Conservation (phyloP, 345 rosid genomes). For the Hypericum androsaemum region DNA sequence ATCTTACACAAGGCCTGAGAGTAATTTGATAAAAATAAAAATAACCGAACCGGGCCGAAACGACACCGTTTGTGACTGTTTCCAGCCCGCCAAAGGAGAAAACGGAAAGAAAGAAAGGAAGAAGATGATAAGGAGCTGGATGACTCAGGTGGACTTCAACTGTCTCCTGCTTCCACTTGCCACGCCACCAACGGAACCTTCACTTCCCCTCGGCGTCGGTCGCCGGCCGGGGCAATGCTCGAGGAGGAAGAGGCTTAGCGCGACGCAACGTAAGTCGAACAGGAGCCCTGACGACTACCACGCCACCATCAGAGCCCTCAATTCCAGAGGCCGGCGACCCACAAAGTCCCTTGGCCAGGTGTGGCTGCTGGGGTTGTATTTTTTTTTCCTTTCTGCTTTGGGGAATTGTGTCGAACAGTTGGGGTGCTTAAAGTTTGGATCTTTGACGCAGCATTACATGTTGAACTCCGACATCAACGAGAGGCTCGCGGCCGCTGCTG, state of each 20-base stretch:
- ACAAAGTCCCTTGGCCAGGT: constrained; percentile 95
- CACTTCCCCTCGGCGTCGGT: no score
- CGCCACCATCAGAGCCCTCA: constrained; percentile 75
- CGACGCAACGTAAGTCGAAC: constrained; percentile 22
- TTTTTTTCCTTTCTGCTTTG: not conserved
- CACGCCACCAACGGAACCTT: no score
- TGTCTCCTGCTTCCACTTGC: no score
- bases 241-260: constrained; percentile 9
- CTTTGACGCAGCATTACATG: constrained; percentile 84
- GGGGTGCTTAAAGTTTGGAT: constrained; percentile 1
- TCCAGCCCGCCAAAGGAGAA: no score
- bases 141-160: no score
- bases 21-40: no score
- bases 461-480: constrained; percentile 71
- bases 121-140: no score
- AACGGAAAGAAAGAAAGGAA: no score
- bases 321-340: constrained; percentile 74
- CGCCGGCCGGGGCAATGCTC: no score
- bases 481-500: constrained; percentile 44
- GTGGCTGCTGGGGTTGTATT: not conserved
- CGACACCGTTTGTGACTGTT: no score
- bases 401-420: constrained; percentile 21
- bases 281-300: constrained; percentile 68
- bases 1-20: no score
- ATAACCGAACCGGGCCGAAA: no score